A percentile compares a stretch with the other conserved stretches of the same genome.
phyloP scores from a whole-genome alignment of 495 filamentous ascomycete species.

The Aspergillus indologenus region DNA sequence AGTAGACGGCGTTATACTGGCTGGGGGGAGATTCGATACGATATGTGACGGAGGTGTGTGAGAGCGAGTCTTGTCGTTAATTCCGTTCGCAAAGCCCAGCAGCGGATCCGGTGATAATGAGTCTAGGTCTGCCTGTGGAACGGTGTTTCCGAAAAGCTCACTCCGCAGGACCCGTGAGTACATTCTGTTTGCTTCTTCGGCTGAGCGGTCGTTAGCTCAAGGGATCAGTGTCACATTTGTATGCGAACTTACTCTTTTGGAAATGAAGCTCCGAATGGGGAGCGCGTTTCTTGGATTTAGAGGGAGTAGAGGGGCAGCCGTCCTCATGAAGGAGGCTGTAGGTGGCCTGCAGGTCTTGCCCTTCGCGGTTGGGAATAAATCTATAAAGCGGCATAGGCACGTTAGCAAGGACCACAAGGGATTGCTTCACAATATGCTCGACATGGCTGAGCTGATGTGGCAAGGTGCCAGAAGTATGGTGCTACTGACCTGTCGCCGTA shows the following conservation, averaged over 20 bases:
- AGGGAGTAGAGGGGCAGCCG: constrained; percentile 86
- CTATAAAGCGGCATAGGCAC: constrained; percentile 39
- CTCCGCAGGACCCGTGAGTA: constrained; percentile 85
- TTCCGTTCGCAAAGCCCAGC: constrained; percentile 53
- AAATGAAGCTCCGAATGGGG: constrained; percentile 90
- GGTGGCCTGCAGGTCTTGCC: constrained; percentile 87
- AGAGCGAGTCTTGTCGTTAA: constrained; percentile 68
- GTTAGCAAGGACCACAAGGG: constrained; percentile 8
- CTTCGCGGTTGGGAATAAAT: constrained; percentile 93
- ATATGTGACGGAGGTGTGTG: constrained; percentile 75
- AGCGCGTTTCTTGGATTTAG: constrained; percentile 75
- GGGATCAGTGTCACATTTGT: background rate
- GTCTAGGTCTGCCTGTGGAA: constrained; percentile 76
- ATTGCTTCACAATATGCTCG: background rate
- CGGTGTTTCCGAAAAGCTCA: constrained; percentile 84
- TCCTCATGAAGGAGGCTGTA: constrained; percentile 89
- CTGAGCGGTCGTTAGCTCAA: constrained; percentile 55
- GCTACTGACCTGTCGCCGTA: constrained; percentile 72
- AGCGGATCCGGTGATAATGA: constrained; percentile 62
- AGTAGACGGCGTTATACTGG: constrained; percentile 81
- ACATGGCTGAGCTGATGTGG: background rate
- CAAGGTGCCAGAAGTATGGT: constrained; percentile 10
- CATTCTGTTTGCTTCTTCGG: constrained; percentile 89
- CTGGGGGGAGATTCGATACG: constrained; percentile 58
- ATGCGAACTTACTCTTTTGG: constrained; percentile 71